These are phyloP conservation scores for Vaccinium vitisidaea DNA, from an alignment of 148 eudicot genomes.

Conservation along the genomic window DNA sequence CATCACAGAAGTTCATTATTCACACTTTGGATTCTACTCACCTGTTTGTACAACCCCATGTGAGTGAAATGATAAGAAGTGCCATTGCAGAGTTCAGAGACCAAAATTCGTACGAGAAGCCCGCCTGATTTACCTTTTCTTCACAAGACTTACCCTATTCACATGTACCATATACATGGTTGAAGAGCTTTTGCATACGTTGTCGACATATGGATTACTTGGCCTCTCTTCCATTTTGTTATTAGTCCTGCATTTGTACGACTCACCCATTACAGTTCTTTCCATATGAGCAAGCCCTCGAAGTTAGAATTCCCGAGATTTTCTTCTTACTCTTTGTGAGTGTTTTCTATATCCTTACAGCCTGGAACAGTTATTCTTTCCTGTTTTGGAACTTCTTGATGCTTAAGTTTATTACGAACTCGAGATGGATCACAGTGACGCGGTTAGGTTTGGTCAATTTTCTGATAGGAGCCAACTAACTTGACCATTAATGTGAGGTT, in stretches of 20 bases:
- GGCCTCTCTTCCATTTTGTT: background rate
- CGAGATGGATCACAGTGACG: too few species aligned
- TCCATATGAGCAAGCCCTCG: background rate
- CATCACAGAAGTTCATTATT: conserved; percentile 71
- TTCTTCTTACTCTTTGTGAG: background rate
- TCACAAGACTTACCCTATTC: background rate
- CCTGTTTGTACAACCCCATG: conserved; percentile 70
- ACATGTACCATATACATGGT: background rate
- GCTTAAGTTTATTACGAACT: background rate
- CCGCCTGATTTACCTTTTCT: conserved; percentile 31
- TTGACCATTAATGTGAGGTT: background rate
- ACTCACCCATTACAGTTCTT: background rate
- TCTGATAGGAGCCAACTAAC: background rate
- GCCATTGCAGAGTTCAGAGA: conserved; percentile 71
- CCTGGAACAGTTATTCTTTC: background rate
- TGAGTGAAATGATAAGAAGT: conserved; percentile 61
- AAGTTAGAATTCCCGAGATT: background rate
- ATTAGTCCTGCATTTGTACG: background rate
- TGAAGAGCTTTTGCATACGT: background rate
- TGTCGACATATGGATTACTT: background rate
- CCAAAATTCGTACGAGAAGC: conserved; percentile 88
- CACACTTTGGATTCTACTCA: conserved; percentile 67
- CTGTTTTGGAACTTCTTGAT: background rate
- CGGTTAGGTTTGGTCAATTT: background rate
- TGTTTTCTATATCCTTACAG: background rate